These are phyloP conservation scores for Ophiostoma australiae DNA, from an alignment of 2,329 filamentous ascomycete species.

Conservation along the genomic window DNA sequence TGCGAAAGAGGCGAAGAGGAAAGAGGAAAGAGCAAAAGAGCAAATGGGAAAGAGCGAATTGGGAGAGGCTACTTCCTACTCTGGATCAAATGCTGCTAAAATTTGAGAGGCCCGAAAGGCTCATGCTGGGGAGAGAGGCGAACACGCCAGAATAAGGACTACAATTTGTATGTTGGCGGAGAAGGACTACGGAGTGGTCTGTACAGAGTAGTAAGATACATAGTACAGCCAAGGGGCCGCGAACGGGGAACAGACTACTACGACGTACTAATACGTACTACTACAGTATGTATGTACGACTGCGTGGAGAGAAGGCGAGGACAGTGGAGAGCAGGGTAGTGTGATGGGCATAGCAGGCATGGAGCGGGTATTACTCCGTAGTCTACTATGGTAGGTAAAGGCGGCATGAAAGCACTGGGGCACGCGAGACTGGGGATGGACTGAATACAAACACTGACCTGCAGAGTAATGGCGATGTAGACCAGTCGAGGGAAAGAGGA, in stretches of 20 bases:
- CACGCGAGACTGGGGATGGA: slow-evolving; percentile 1
- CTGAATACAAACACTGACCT: background rate
- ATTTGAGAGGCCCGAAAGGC: background rate
- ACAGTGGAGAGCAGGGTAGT: slow-evolving; percentile 1
- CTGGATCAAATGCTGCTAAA: background rate
- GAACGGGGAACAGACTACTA: background rate
- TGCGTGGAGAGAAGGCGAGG: background rate
- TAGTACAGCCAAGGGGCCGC: background rate
- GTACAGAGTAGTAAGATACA: no score
- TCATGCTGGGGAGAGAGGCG: background rate
- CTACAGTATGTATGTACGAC: no score
- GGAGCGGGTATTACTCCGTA: slow-evolving; percentile 1
- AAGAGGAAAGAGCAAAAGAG: background rate
- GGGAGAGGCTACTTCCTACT: background rate
- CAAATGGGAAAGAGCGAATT: slow-evolving; percentile 11
- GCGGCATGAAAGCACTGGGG: background rate
- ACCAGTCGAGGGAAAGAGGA: background rate
- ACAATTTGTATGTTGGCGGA: background rate
- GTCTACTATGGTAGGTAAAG: slow-evolving; percentile 6
- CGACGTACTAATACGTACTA: background rate
- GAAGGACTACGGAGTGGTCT: background rate
- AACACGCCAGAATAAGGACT: slow-evolving; percentile 10
- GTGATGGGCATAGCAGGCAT: slow-evolving; percentile 5
- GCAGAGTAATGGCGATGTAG: no score
- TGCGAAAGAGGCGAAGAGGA: background rate